Evolutionary conservation across 2,329 filamentous ascomycete genomes (phyloP), one percentile per base, ranked within the genome.

Genomic region (Cladophialophora psammophila): DNA sequence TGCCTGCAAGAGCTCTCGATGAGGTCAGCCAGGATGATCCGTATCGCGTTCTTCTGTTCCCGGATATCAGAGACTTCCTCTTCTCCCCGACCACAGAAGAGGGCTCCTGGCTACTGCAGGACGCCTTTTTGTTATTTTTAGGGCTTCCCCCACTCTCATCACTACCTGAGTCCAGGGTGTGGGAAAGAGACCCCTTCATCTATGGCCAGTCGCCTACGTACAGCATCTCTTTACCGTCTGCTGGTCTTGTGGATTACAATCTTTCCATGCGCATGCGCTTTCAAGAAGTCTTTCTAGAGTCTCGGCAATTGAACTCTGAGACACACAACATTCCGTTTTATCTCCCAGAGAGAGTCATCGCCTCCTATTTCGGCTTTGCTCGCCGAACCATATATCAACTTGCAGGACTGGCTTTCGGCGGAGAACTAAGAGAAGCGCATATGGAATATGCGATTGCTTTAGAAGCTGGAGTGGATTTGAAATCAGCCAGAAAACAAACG

Each of bases 11-110:
- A 57, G 90, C 90, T 0, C 82, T 91, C 67, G 93, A 97, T 75
- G 88, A 93, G 32, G 84, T 87, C 1, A 86, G 85, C 15, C 90
- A 92, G 70, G 90, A 94, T 66, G 94, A 97, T 74, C 91, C 93
- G 0, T 96, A 91, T 71, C 86, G 93, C 40, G 87, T 95, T 3
- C 86, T 97, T 54, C 86, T 97, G 74, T 93, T 89, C 72, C 86
- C 88, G 0, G 95, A 98, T 75, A 82, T 97, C 20, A 80, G 87
- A 68, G 83, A 86, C 0, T 83, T 91, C 34, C 75, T 96, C 71
- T 83, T 65, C 63, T 75, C 63, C 7, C 76, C 78, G 38, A 72
- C 69, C 57, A 71, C 70, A 4, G 57, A 69, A 7, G 66, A 67
- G 2, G 74, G 86, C 0, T 78, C 76, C 7, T 73, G 77, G 9